These are phyloP conservation scores for Pycnococcus provasolii DNA, from an alignment of 139 green algal species.

Conservation along the genomic window DNA sequence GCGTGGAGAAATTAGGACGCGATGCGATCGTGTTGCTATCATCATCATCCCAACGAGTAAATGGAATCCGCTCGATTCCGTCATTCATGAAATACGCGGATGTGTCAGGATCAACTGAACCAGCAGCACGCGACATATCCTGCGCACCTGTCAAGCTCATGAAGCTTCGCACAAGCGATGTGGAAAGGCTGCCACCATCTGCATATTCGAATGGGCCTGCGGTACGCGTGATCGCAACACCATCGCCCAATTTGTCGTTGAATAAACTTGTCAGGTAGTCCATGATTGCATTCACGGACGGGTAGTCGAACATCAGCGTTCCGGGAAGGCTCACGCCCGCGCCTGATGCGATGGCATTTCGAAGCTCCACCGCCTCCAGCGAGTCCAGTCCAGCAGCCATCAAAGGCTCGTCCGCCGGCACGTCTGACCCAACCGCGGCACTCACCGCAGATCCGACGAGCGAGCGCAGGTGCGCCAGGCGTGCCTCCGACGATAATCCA, in stretches of 20 bases:
- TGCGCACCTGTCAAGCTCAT: no score
- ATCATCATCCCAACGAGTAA: background rate
- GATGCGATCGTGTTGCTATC: background rate
- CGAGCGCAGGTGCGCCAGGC: background rate
- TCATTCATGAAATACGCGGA: conserved; percentile 9
- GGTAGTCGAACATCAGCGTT: conserved; percentile 73
- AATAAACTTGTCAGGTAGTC: background rate
- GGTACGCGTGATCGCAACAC: conserved; percentile 7
- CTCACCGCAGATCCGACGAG: background rate
- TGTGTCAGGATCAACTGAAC: background rate
- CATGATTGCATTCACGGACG: conserved; percentile 44
- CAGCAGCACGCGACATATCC: no score
- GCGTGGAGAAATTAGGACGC: background rate
- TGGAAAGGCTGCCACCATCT: conserved; percentile 37
- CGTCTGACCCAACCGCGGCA: background rate
- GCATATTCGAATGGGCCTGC: conserved; percentile 38
- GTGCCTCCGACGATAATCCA: background rate
- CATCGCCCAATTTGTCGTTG: background rate
- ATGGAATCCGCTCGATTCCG: background rate
- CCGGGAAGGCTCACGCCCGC: conserved; percentile 44
- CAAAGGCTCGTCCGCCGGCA: conserved; percentile 38
- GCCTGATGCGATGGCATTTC: conserved; percentile 50
- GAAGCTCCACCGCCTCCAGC: conserved; percentile 69
- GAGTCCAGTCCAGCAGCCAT: conserved; percentile 67
- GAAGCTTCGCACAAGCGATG: no score